Percentiles rank a stretch among this genome's conserved stretches.
phyloP scores from a whole-genome alignment of 2,329 filamentous ascomycete genomes.

The Dactylellina drechsleri region DNA sequence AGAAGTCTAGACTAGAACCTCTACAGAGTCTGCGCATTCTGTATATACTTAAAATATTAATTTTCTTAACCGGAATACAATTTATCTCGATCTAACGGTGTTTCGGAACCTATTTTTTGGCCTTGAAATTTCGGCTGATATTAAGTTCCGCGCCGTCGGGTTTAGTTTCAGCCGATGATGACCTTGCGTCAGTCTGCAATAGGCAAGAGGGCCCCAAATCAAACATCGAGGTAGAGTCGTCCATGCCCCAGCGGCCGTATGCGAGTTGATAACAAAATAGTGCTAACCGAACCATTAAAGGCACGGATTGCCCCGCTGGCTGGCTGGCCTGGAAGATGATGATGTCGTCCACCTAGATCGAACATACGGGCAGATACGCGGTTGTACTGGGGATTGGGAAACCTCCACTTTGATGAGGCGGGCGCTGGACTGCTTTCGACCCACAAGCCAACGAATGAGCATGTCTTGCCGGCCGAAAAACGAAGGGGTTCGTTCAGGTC shows the following conservation, averaged over 20 bases:
- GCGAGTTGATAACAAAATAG: too few relatives aligned
- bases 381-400: not conserved
- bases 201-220: constrained; percentile 2
- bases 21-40: not conserved
- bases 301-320: not conserved
- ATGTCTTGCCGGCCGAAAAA: constrained; percentile 45
- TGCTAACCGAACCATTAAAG: not conserved
- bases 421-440: not conserved
- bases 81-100: not conserved
- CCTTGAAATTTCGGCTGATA: not conserved
- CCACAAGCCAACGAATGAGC: constrained; percentile 5
- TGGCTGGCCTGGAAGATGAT: not conserved
- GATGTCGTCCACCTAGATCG: constrained; percentile 19
- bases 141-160: constrained; percentile 28
- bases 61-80: constrained; percentile 7
- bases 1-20: not conserved
- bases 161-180: constrained; percentile 27
- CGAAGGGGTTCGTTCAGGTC: constrained; percentile 2
- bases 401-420: not conserved
- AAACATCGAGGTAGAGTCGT: not conserved
- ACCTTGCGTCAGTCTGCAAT: constrained; percentile 4
- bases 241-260: not conserved
- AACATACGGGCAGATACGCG: too few relatives aligned
- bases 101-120: constrained; percentile 21
- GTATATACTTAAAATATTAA: not conserved